These are phyloP conservation scores for Neofusicoccum cordaticola DNA, from an alignment of 2,329 filamentous ascomycete species.

Conservation along the genomic window DNA sequence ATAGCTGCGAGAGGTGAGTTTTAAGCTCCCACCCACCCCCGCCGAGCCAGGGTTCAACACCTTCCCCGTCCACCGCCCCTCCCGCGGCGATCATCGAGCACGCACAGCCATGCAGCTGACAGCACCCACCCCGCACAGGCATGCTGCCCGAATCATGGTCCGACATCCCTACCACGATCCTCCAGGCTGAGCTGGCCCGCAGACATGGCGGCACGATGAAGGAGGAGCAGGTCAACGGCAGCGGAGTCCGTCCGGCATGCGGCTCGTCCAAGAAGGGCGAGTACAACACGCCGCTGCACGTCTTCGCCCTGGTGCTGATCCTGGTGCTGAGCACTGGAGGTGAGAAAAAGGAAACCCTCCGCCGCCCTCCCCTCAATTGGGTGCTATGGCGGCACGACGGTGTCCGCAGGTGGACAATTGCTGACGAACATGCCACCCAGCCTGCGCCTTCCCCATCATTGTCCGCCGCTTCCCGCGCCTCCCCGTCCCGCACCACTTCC, in stretches of 20 bases:
- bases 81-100: background rate
- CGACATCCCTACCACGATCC: conserved; percentile 42
- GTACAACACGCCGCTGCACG: conserved; percentile 57
- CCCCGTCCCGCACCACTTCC: conserved; percentile 38
- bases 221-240: conserved; percentile 26
- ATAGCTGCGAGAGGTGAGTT: conserved; percentile 4
- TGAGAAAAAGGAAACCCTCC: conserved; percentile 24
- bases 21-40: background rate
- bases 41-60: background rate
- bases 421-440: conserved; percentile 22
- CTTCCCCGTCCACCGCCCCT: background rate
- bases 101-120: background rate
- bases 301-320: conserved; percentile 58
- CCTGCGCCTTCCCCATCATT: conserved; percentile 40
- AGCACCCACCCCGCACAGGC: conserved; percentile 1
- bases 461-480: conserved; percentile 38
- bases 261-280: conserved; percentile 47
- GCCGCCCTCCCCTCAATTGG: background rate
- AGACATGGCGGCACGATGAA: conserved; percentile 45
- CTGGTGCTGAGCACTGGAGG: conserved; percentile 54
- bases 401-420: background rate
- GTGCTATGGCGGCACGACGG: background rate
- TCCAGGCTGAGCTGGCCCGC: conserved; percentile 46
- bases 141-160: conserved; percentile 28
- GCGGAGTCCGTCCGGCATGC: conserved; percentile 45